A percentile compares a stretch with the other conserved stretches of the same genome.
Evolutionary conservation across 495 filamentous ascomycete genomes (phyloP).

Genomic region (Penicillium egyptiacum): DNA sequence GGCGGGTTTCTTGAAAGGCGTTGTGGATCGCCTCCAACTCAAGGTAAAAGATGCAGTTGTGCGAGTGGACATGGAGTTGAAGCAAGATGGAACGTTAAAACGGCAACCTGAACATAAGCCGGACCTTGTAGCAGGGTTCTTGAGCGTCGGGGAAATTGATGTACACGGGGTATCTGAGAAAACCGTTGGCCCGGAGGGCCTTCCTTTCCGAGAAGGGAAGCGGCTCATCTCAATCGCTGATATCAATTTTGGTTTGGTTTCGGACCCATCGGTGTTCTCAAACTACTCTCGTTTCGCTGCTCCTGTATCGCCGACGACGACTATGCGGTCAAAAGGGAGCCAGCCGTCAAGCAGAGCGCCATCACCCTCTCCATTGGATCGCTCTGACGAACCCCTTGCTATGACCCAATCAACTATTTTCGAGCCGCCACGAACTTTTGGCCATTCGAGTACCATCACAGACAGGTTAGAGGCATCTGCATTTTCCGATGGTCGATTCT

Average conservation of each 20-base stretch:
- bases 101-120: constrained; percentile 42
- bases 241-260: constrained; percentile 65
- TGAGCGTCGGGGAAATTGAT: constrained; percentile 64
- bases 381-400: constrained; percentile 33
- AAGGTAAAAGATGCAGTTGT: constrained; percentile 66
- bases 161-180: constrained; percentile 62
- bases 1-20: constrained; percentile 76
- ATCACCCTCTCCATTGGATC: constrained; percentile 31
- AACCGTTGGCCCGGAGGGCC: constrained; percentile 24
- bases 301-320: constrained; percentile 60
- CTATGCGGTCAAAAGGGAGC: constrained; percentile 43
- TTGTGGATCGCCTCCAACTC: constrained; percentile 76
- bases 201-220: constrained; percentile 54
- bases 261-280: constrained; percentile 71
- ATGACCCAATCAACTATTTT: constrained; percentile 48
- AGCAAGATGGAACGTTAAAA: constrained; percentile 44
- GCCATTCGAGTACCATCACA: constrained; percentile 1
- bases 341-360: constrained; percentile 34
- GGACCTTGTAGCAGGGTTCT: constrained; percentile 59
- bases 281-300: constrained; percentile 60
- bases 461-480: constrained; percentile 34
- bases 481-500: constrained; percentile 46
- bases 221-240: constrained; percentile 62
- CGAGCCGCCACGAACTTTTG: constrained; percentile 25
- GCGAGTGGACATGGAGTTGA: constrained; percentile 58